phyloP scores from a whole-genome alignment of 2,329 filamentous ascomycete species.

The Fusarium palustre region DNA sequence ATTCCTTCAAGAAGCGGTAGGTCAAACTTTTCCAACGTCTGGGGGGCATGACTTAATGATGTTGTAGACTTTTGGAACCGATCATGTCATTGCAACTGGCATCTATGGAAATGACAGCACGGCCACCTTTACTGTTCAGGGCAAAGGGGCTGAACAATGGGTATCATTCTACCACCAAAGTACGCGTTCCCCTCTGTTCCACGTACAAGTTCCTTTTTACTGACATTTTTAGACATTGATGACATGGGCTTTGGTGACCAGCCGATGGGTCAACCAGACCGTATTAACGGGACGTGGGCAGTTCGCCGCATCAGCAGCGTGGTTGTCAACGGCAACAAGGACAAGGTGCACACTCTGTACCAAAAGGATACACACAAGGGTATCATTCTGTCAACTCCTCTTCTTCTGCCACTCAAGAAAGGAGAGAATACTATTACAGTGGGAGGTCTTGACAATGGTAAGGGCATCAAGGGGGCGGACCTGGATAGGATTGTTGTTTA shows the following conservation, averaged over 20 bases:
- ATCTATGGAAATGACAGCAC: constrained; percentile 66
- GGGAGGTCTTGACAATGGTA: constrained; percentile 67
- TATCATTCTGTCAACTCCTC: constrained; percentile 67
- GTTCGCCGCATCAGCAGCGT: constrained; percentile 70
- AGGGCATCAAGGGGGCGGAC: constrained; percentile 68
- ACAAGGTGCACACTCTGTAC: constrained; percentile 61
- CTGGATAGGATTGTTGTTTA: constrained; percentile 71
- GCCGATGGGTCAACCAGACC: constrained; percentile 67
- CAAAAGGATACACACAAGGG: constrained; percentile 68
- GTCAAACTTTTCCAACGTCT: accelerated
- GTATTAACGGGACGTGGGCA: constrained; percentile 70
- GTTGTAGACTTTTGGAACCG: constrained; percentile 57
- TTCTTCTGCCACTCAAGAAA: constrained; percentile 64
- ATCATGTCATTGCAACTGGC: constrained; percentile 60
- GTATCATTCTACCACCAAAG: constrained; percentile 68
- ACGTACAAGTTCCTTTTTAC: accelerated
- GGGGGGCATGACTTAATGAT: accelerated
- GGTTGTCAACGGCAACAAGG: constrained; percentile 63
- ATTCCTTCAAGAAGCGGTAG: constrained; percentile 62
- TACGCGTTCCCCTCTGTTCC: background rate
- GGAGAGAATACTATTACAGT: constrained; percentile 68
- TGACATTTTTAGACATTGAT: constrained; percentile 57
- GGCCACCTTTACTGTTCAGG: constrained; percentile 61
- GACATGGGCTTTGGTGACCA: constrained; percentile 71
- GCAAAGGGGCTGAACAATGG: constrained; percentile 63